A percentile compares a stretch with the other conserved stretches of the same genome.
phyloP scores from a whole-genome alignment of 208 protist genomes.

The Leishmania braziliensis region DNA sequence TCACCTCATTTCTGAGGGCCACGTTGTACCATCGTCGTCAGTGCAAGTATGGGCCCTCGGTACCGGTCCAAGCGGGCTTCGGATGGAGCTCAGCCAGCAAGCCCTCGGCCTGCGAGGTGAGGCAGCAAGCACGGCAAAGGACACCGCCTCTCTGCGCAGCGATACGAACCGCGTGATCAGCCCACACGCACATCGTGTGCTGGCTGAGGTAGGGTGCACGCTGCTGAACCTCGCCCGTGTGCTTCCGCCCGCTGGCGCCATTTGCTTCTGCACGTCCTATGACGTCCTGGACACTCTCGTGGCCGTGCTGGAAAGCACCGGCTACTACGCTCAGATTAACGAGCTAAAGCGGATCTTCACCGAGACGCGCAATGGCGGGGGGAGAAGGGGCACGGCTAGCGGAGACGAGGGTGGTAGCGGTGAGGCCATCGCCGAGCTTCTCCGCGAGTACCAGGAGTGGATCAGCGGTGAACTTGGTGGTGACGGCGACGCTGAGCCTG shows the following conservation, averaged over 20 bases:
- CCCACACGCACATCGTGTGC: conserved; percentile 18
- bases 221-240: conserved; percentile 90
- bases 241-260: conserved; percentile 91
- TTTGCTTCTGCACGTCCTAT: conserved; percentile 96
- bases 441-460: conserved; percentile 64
- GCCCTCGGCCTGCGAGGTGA: not conserved
- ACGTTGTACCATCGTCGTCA: conserved; percentile 86
- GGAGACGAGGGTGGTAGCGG: conserved; percentile 24
- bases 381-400: not conserved
- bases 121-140: not conserved
- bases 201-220: conserved; percentile 64
- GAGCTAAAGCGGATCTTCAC: conserved; percentile 83
- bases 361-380: conserved; percentile 44
- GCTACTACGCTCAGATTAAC: conserved; percentile 68
- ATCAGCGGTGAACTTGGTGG: conserved; percentile 26
- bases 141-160: not conserved
- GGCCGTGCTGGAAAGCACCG: conserved; percentile 33
- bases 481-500: not conserved
- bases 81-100: conserved; percentile 61
- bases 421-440: conserved; percentile 22
- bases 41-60: conserved; percentile 71
- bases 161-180: not conserved
- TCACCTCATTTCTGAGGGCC: conserved; percentile 64
- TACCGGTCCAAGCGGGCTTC: conserved; percentile 55
- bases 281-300: conserved; percentile 71